Conservation (phyloP, 202 grass and related monocot species). For the Dendrocalamus latiflorus region DNA sequence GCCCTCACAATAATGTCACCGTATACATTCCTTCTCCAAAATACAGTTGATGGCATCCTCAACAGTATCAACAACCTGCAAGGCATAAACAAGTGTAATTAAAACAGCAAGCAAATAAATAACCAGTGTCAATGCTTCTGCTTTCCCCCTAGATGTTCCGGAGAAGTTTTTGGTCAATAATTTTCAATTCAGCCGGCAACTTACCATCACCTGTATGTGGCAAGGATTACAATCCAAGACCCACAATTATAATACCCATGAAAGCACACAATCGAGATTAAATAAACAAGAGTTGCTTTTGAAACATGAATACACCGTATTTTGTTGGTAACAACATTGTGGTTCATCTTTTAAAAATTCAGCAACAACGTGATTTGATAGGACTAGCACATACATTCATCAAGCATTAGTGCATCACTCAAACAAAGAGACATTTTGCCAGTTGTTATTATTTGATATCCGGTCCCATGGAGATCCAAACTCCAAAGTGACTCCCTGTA, state of each 20-base stretch:
- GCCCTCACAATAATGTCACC: not conserved
- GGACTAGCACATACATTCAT: not conserved
- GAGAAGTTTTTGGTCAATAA: not conserved
- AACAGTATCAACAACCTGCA: conserved; percentile 89
- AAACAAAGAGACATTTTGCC: conserved; percentile 1
- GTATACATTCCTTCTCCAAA: conserved; percentile 59
- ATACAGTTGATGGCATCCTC: conserved; percentile 76
- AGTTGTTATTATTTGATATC: too few species aligned
- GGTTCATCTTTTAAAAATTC: not conserved
- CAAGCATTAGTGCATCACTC: not conserved
- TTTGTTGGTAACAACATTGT: not conserved
- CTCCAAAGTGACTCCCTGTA: too few species aligned
- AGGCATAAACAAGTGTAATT: not conserved
- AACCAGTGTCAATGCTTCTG: not conserved
- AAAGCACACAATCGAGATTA: not conserved
- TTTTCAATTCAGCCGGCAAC: not conserved
- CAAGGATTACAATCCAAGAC: not conserved
- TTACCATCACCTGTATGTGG: not conserved
- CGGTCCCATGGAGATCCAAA: too few species aligned
- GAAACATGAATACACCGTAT: not conserved
- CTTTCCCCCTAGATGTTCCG: not conserved
- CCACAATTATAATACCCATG: not conserved
- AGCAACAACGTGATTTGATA: not conserved
- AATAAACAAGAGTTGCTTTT: not conserved
- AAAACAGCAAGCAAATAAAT: conserved; percentile 12